phyloP scores from a whole-genome alignment of 1,284 basidiomycete species.

The Fomitopsis palustris region DNA sequence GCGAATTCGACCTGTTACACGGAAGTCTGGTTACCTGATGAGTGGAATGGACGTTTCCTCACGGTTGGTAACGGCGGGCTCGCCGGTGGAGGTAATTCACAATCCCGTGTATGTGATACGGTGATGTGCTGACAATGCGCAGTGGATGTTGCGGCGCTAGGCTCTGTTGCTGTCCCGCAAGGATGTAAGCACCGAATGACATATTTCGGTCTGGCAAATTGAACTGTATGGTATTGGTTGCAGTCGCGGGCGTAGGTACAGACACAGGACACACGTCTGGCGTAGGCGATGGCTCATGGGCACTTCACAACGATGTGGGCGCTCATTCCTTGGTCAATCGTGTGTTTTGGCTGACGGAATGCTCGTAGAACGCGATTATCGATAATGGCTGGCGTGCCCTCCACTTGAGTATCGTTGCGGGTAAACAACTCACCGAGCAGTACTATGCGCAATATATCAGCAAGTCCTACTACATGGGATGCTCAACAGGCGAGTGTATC shows the following conservation, averaged over 20 bases:
- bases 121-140: neutral
- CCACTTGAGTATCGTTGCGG: slow-evolving; percentile 24
- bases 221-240: neutral
- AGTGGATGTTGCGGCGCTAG: slow-evolving; percentile 27
- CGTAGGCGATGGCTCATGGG: slow-evolving; percentile 20
- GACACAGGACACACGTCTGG: slow-evolving; percentile 23
- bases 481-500: slow-evolving; percentile 22
- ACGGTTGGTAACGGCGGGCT: slow-evolving; percentile 26
- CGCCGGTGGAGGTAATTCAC: slow-evolving; percentile 23
- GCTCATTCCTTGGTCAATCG: neutral
- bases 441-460: slow-evolving; percentile 21
- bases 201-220: neutral
- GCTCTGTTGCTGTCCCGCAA: slow-evolving; percentile 22
- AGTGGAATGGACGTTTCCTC: slow-evolving; percentile 26
- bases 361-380: slow-evolving; percentile 24
- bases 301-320: slow-evolving; percentile 25
- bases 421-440: slow-evolving; percentile 23
- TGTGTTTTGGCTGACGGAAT: neutral
- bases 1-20: slow-evolving; percentile 19
- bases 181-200: slow-evolving; percentile 15
- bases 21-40: slow-evolving; percentile 28
- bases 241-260: slow-evolving; percentile 27
- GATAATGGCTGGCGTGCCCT: slow-evolving; percentile 28
- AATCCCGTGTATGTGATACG: neutral
- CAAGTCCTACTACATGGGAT: slow-evolving; percentile 29